Evolutionary conservation across 371 early-diverging fungal species (phyloP).

Genomic region (Lichtheimia ornata): DNA sequence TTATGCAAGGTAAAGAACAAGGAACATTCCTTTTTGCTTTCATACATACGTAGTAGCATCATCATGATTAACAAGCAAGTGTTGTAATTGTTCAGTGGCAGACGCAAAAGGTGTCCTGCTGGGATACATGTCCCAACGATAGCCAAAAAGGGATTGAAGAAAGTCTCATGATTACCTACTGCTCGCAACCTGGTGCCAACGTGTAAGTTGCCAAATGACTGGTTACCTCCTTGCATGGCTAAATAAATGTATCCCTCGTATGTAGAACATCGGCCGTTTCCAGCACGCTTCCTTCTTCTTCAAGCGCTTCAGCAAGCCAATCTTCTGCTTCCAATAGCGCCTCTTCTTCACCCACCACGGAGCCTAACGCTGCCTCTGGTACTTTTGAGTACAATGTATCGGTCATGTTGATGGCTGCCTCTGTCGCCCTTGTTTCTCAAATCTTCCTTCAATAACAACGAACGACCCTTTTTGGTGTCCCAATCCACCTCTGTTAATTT

Average conservation of each 20-base stretch:
- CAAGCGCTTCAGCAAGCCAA: not conserved
- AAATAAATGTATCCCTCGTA: not conserved
- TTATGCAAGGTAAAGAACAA: conserved; percentile 22
- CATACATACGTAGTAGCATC: not conserved
- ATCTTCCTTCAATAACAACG: no score
- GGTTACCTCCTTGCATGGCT: not conserved
- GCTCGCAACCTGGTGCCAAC: conserved; percentile 40
- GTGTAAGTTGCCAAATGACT: conserved; percentile 9
- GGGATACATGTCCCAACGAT: conserved; percentile 32
- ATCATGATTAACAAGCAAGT: not conserved
- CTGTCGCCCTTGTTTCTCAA: no score
- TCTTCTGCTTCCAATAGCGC: not conserved
- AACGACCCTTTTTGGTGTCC: no score
- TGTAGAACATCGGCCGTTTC: not conserved
- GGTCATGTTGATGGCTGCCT: no score
- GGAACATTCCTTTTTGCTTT: not conserved
- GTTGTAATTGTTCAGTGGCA: conserved; percentile 19
- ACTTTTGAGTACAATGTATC: no score
- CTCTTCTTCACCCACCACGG: not conserved
- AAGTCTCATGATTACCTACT: conserved; percentile 28
- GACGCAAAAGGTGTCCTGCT: conserved; percentile 23
- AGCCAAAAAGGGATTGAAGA: conserved; percentile 18
- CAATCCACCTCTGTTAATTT: no score
- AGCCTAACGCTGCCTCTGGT: not conserved
- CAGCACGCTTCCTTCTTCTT: not conserved